Evolutionary conservation across 495 filamentous ascomycete species (phyloP).

Genomic region (Pyronema domesticum): DNA sequence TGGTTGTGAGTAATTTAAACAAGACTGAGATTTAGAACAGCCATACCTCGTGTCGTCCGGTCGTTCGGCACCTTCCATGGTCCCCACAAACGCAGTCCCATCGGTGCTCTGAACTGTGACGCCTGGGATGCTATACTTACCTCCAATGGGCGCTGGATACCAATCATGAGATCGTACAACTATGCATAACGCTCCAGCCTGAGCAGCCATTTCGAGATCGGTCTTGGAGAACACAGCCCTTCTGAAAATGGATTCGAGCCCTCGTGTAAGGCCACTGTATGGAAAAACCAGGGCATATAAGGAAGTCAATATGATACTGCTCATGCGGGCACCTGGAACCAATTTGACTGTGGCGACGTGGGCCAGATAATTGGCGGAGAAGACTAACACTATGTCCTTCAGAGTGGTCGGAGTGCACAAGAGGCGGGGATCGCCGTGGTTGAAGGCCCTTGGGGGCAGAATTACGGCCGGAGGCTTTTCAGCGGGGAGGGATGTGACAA

Average conservation of each 20-base stretch:
- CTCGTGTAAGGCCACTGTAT: background rate
- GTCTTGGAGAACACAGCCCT: background rate
- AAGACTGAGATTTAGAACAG: background rate
- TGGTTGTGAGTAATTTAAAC: background rate
- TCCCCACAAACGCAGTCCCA: no score
- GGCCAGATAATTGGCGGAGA: conserved; percentile 22
- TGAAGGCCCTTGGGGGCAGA: background rate
- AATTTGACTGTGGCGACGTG: conserved; percentile 21
- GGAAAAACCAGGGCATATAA: background rate
- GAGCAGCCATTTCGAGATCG: background rate
- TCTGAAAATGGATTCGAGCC: background rate
- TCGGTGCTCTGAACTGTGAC: no score
- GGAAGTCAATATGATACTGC: background rate
- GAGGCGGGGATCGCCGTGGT: background rate
- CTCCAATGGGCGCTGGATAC: background rate
- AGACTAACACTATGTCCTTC: conserved; percentile 20
- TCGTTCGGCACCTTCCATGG: no score
- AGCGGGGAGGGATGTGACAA: no score
- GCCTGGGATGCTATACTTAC: no score
- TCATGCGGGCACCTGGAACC: conserved; percentile 1
- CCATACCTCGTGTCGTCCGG: background rate
- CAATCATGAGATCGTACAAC: background rate
- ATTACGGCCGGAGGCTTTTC: no score
- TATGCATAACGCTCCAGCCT: background rate
- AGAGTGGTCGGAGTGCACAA: conserved; percentile 8